A percentile compares a stretch with the other conserved stretches of the same genome.
These are phyloP conservation scores for Coccomyxa sp. DNA, from an alignment of 139 green algal species.

Conservation along the genomic window DNA sequence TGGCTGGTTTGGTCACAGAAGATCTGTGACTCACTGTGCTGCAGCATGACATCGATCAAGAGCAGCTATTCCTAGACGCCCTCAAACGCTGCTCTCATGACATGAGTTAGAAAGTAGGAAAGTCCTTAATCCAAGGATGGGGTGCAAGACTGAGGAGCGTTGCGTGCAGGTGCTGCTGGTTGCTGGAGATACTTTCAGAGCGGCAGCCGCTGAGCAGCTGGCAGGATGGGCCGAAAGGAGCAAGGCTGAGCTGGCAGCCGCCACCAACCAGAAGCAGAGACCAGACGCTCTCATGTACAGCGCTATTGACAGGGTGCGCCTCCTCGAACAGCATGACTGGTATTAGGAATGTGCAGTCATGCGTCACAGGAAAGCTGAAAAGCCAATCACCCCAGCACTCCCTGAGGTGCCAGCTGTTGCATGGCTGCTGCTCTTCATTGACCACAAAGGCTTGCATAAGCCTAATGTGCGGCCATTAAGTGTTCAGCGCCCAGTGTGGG, in stretches of 20 bases:
- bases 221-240: constrained; percentile 77
- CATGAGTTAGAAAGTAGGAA: too few species aligned
- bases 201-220: constrained; percentile 94
- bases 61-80: neutral
- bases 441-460: too few species aligned
- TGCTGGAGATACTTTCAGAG: constrained; percentile 95
- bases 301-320: neutral
- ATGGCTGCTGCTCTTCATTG: too few species aligned
- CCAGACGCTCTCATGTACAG: constrained; percentile 39
- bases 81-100: too few species aligned
- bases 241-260: constrained; percentile 45
- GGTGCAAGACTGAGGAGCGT: neutral
- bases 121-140: too few species aligned
- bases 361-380: too few species aligned
- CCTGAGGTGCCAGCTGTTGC: too few species aligned
- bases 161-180: constrained; percentile 73
- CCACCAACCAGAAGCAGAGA: constrained; percentile 15
- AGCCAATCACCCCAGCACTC: too few species aligned
- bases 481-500: too few species aligned
- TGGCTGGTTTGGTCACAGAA: neutral
- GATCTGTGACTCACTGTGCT: neutral
- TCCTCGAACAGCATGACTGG: too few species aligned
- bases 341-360: too few species aligned
- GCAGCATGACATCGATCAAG: neutral
- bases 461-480: too few species aligned